Percentiles rank a stretch among this genome's conserved stretches.
These are phyloP conservation scores for Miscanthus lutarioriparius DNA, from an alignment of 176 grass and related monocot genomes.

Conservation along the genomic window DNA sequence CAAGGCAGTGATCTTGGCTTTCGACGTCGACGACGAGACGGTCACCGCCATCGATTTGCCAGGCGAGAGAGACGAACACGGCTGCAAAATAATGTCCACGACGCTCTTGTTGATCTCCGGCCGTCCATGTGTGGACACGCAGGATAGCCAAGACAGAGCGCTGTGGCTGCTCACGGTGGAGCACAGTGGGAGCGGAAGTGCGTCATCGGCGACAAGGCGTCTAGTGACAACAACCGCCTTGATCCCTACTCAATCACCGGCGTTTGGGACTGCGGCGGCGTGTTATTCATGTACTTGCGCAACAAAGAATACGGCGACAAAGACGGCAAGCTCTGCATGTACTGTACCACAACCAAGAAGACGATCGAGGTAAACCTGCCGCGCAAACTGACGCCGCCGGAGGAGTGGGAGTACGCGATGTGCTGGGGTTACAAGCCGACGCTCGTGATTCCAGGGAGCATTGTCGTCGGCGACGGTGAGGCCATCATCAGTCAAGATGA, in stretches of 20 bases:
- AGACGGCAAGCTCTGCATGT: background rate
- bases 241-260: background rate
- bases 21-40: slow-evolving; percentile 8
- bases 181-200: background rate
- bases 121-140: background rate
- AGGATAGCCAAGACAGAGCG: background rate
- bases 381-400: too few relatives aligned
- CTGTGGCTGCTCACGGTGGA: slow-evolving; percentile 12
- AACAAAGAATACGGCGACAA: too few relatives aligned
- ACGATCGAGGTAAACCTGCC: too few relatives aligned
- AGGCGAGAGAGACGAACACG: background rate
- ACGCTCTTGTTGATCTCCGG: slow-evolving; percentile 3
- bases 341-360: background rate
- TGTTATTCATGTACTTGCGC: background rate
- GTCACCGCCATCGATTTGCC: slow-evolving; percentile 2
- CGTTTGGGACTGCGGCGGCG: background rate
- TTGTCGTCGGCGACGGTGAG: too few relatives aligned
- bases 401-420: too few relatives aligned
- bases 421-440: too few relatives aligned
- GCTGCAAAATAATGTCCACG: background rate
- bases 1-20: background rate
- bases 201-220: background rate
- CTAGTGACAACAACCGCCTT: background rate
- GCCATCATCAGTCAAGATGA: too few relatives aligned
- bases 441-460: background rate